These are phyloP conservation scores for Kockiozyma suomiensis DNA, from an alignment of 805 yeast species.

Conservation along the genomic window DNA sequence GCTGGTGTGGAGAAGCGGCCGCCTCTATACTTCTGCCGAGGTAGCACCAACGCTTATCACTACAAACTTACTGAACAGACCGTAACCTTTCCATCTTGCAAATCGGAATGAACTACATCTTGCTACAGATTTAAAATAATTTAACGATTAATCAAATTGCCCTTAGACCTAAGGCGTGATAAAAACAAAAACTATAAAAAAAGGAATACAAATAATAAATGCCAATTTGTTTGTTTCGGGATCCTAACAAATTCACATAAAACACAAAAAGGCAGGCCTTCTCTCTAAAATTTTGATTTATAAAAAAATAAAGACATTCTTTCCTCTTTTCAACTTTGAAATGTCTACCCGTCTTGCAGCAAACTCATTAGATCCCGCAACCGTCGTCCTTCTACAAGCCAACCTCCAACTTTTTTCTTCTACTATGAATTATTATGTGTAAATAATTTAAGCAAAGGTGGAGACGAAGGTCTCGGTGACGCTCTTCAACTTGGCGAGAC, in stretches of 20 bases:
- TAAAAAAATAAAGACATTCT: not conserved
- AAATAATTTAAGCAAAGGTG: conserved; percentile 55
- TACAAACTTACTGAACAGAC: too few species aligned
- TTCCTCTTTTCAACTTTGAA: not conserved
- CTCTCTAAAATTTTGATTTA: not conserved
- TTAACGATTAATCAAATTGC: not conserved
- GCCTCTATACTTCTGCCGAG: too few species aligned
- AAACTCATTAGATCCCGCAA: not conserved
- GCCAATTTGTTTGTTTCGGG: conserved; percentile 6
- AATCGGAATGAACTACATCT: too few species aligned
- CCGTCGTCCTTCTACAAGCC: conserved; percentile 6
- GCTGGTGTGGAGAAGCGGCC: too few species aligned
- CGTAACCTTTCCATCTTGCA: too few species aligned
- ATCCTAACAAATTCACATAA: not conserved
- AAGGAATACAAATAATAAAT: conserved; percentile 4
- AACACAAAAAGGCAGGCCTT: not conserved
- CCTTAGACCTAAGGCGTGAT: conserved; percentile 10
- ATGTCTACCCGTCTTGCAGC: not conserved
- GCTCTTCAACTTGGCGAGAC: conserved; percentile 81
- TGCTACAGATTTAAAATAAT: not conserved
- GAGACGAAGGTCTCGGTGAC: conserved; percentile 92
- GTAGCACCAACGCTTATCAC: too few species aligned
- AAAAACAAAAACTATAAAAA: not conserved
- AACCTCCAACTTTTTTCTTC: not conserved
- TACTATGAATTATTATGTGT: not conserved